Conservation (phyloP, 495 filamentous ascomycete species). For the Amniculicola lignicola region DNA sequence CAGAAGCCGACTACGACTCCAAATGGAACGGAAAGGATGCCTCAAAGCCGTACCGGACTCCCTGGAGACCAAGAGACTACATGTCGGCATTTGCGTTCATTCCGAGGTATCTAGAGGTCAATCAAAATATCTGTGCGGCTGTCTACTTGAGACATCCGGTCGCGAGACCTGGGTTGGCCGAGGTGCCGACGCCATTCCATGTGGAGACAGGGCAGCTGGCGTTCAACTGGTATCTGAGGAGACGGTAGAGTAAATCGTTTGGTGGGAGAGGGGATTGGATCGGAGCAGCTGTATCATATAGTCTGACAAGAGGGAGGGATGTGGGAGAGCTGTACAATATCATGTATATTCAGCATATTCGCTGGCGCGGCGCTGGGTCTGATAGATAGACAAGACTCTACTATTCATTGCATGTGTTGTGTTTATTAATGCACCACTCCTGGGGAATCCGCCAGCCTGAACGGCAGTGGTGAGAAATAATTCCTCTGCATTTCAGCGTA, state of each 20-base stretch:
- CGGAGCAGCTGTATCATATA: no score
- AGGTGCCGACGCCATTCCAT: constrained; percentile 85
- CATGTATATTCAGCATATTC: no score
- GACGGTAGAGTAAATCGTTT: constrained; percentile 67
- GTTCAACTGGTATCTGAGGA: constrained; percentile 89
- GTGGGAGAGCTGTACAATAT: no score
- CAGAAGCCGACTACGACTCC: constrained; percentile 57
- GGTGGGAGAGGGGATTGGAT: no score
- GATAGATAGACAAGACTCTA: no score
- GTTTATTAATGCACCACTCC: no score
- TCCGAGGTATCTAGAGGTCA: constrained; percentile 92
- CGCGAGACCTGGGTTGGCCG: constrained; percentile 77
- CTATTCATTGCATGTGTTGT: no score
- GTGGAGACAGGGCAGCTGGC: constrained; percentile 64
- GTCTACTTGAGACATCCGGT: constrained; percentile 96
- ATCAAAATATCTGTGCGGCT: constrained; percentile 90
- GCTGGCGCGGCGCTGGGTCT: no score
- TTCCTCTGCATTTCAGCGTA: no score
- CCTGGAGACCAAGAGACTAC: constrained; percentile 83
- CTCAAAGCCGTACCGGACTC: constrained; percentile 81
- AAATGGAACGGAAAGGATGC: constrained; percentile 48
- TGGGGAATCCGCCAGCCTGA: no score
- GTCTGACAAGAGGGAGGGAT: no score
- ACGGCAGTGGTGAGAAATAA: no score
- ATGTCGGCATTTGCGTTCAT: constrained; percentile 93